A percentile compares a stretch with the other conserved stretches of the same genome.
phyloP scores from a whole-genome alignment of 2,329 filamentous ascomycete species.

The Blumeriella jaapii region DNA sequence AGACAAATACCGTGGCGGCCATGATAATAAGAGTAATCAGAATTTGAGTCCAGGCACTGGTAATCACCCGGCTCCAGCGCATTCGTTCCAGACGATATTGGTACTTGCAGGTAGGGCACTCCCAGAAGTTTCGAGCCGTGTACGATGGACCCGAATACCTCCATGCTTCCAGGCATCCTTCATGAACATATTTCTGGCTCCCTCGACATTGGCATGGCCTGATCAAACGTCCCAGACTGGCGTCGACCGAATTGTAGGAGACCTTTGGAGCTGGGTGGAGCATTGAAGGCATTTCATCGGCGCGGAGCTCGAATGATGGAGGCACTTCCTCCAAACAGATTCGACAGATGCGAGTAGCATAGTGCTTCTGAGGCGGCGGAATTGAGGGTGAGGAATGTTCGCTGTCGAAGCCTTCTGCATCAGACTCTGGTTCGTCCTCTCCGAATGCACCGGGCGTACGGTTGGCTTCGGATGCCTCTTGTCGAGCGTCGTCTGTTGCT shows the following conservation, averaged over 20 bases:
- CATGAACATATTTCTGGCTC: slow-evolving; percentile 86
- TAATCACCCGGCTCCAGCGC: slow-evolving; percentile 59
- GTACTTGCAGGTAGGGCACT: slow-evolving; percentile 81
- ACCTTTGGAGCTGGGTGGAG: slow-evolving; percentile 46
- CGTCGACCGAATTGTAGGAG: slow-evolving; percentile 63
- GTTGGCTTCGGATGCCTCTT: slow-evolving; percentile 4
- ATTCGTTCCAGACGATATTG: slow-evolving; percentile 69
- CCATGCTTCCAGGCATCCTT: slow-evolving; percentile 78
- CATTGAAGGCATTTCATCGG: slow-evolving; percentile 42
- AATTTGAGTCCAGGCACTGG: slow-evolving; percentile 55
- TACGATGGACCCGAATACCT: slow-evolving; percentile 59
- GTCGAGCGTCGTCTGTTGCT: slow-evolving; percentile 1
- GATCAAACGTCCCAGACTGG: slow-evolving; percentile 64
- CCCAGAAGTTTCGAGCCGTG: slow-evolving; percentile 61
- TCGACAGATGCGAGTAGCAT: slow-evolving; percentile 66
- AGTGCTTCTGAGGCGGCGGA: slow-evolving; percentile 35
- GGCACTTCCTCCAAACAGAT: slow-evolving; percentile 70
- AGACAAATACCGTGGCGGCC: slow-evolving; percentile 59
- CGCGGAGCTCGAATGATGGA: slow-evolving; percentile 45
- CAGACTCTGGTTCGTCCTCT: slow-evolving; percentile 1
- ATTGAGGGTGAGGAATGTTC: slow-evolving; percentile 19
- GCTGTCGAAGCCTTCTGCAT: slow-evolving; percentile 12
- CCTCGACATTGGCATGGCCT: slow-evolving; percentile 91
- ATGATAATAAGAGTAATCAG: slow-evolving; percentile 63
- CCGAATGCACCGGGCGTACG: background rate